Percentiles rank a stretch among this genome's conserved stretches.
These are phyloP conservation scores for Fraxinus angustifolia DNA, from an alignment of 305 asterid species.

Conservation along the genomic window DNA sequence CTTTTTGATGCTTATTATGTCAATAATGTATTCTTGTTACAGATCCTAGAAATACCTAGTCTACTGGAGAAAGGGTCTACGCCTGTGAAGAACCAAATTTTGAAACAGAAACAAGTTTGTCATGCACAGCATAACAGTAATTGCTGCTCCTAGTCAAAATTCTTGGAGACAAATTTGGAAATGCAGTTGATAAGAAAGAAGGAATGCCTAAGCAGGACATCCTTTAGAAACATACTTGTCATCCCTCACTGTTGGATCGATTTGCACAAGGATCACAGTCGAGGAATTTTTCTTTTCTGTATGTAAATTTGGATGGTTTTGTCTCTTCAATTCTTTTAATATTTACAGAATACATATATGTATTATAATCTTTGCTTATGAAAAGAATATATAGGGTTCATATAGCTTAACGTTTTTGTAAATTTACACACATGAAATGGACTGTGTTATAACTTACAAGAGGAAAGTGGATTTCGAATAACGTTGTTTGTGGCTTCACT, in stretches of 20 bases:
- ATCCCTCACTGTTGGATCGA: not conserved
- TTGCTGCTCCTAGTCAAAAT: constrained; percentile 52
- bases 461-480: not conserved
- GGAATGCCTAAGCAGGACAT: not conserved
- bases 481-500: not conserved
- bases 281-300: not conserved
- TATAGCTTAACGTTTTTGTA: not conserved
- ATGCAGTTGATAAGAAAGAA: not conserved
- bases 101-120: constrained; percentile 45
- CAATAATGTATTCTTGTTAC: constrained; percentile 16
- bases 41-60: constrained; percentile 78
- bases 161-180: not conserved
- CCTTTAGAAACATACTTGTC: not conserved
- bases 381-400: not conserved
- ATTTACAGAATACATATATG: not conserved
- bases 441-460: not conserved
- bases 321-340: constrained; percentile 25
- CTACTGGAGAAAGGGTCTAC: constrained; percentile 75
- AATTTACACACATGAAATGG: not conserved
- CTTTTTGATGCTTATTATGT: not conserved
- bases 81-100: constrained; percentile 65
- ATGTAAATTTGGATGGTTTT: constrained; percentile 20
- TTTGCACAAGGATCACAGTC: not conserved
- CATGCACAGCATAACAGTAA: constrained; percentile 21
- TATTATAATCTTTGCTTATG: not conserved